A percentile compares a stretch with the other conserved stretches of the same genome.
These are phyloP conservation scores for Leccinum olivaceopallidum DNA, from an alignment of 768 basidiomycete genomes.

Conservation along the genomic window DNA sequence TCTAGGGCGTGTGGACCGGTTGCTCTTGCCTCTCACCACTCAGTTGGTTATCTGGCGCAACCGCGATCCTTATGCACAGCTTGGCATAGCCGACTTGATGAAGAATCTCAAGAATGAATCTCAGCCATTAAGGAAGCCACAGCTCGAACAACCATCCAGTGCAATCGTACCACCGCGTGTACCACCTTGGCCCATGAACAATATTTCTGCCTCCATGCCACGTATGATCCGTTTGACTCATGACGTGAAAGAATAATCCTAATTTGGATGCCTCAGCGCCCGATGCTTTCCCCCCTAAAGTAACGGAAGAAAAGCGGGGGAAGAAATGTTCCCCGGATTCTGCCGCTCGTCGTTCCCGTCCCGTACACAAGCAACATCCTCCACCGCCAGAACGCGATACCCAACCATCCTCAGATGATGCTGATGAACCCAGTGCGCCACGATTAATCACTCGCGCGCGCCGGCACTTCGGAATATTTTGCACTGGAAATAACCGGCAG, in stretches of 20 bases:
- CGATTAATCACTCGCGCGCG: constrained; percentile 19
- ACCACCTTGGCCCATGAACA: constrained; percentile 28
- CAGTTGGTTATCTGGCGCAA: constrained; percentile 31
- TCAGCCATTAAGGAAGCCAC: constrained; percentile 17
- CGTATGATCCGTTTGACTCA: constrained; percentile 29
- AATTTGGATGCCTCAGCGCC: constrained; percentile 36
- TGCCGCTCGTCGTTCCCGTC: constrained; percentile 21
- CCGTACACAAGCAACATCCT: constrained; percentile 28
- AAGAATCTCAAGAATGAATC: constrained; percentile 17
- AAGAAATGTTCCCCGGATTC: constrained; percentile 14
- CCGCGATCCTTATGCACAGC: constrained; percentile 33
- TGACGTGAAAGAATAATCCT: neutral
- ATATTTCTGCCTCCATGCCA: constrained; percentile 35
- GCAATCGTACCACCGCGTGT: constrained; percentile 13
- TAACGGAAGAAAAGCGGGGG: constrained; percentile 14
- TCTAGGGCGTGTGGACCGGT: constrained; percentile 33
- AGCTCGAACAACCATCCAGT: constrained; percentile 18
- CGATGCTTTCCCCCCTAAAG: constrained; percentile 34
- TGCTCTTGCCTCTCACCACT: constrained; percentile 36
- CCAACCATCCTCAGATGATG: constrained; percentile 3
- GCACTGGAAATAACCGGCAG: constrained; percentile 32
- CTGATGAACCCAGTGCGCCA: constrained; percentile 10
- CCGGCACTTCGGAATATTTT: constrained; percentile 39
- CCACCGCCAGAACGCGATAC: constrained; percentile 11
- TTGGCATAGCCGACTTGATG: constrained; percentile 36